Conservation (phyloP, 768 basidiomycete genomes). For the Tremella fuciformis region DNA sequence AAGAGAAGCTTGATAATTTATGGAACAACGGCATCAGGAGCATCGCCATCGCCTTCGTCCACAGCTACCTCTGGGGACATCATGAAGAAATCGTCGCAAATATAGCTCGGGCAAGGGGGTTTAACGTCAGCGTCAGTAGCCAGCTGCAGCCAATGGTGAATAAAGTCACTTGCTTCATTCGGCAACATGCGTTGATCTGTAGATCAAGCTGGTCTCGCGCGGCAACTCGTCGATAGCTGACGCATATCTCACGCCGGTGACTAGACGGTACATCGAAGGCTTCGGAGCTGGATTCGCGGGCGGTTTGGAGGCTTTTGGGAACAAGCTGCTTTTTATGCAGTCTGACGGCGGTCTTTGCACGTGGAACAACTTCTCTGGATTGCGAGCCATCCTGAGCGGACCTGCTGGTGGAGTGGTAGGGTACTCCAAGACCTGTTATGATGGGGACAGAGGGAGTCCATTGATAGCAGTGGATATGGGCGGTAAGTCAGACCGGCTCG, state of each 20-base stretch:
- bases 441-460: constrained; percentile 70
- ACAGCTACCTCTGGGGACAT: constrained; percentile 64
- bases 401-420: constrained; percentile 97
- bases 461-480: constrained; percentile 71
- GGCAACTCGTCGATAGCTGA: constrained; percentile 42
- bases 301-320: constrained; percentile 23
- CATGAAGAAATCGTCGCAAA: constrained; percentile 74
- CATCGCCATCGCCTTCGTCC: constrained; percentile 42
- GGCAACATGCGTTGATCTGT: constrained; percentile 2
- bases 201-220: constrained; percentile 42
- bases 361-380: constrained; percentile 73
- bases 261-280: constrained; percentile 35
- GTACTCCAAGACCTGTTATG: constrained; percentile 82
- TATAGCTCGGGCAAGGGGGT: constrained; percentile 75
- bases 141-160: constrained; percentile 45
- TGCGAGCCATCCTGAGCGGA: constrained; percentile 82
- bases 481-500: not conserved
- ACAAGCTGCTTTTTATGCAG: constrained; percentile 68
- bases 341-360: constrained; percentile 62
- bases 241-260: constrained; percentile 45
- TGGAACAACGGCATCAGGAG: constrained; percentile 72
- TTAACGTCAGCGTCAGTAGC: constrained; percentile 79
- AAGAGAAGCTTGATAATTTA: constrained; percentile 64
- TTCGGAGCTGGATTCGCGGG: constrained; percentile 41
- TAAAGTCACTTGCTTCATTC: constrained; percentile 6